Evolutionary conservation across 2,329 filamentous ascomycete genomes (phyloP), one percentile per base, ranked within the genome.

Genomic region (Claviceps sp.): DNA sequence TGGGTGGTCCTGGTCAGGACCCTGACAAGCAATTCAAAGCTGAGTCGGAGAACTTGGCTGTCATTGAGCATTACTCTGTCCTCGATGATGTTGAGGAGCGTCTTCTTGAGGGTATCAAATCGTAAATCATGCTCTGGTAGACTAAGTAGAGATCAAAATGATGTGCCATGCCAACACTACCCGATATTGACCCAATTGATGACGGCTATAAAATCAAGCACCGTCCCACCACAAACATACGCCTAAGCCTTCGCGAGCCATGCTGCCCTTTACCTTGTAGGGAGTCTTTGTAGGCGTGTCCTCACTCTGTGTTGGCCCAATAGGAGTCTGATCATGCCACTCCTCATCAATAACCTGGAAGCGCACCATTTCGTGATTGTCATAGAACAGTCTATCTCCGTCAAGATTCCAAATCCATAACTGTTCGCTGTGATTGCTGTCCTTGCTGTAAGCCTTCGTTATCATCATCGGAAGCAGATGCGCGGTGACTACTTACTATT

Each of bases 1-100:
- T 93, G 73, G 95, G 95, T 68, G 89, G 87, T 34, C 90, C 93
- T 1, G 90, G 91, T 24, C 85, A 93, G 62, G 94, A 98, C 65
- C 89, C 90, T 0, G 87, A 97, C 70, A 98, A 98, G 76, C 80
- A 95, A 66, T 98, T 96, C 70, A 76, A 85, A 66, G 87, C 76
- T 47, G 93, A 98, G 71, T 87, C 87, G 2, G 93, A 98, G 75
- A 98, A 98, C 68, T 69, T 98, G 56, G 90, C 94, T 60, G 93
- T 98, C 24, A 78, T 95, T 62, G 90, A 95, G 66, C 91, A 97
- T 68, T 87, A 89, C 65, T 96, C 87, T 62, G 88, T 96, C 56
- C 72, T 97, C 54, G 87, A 95, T 61, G 85, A 85, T 18, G 84
- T 96, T 53, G 90, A 96, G 72, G 80, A 89, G 63, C 81, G 93